Base-by-base conservation (phyloP, 192 early-diverging fungal species). In the Dissophora globulifera region DNA sequence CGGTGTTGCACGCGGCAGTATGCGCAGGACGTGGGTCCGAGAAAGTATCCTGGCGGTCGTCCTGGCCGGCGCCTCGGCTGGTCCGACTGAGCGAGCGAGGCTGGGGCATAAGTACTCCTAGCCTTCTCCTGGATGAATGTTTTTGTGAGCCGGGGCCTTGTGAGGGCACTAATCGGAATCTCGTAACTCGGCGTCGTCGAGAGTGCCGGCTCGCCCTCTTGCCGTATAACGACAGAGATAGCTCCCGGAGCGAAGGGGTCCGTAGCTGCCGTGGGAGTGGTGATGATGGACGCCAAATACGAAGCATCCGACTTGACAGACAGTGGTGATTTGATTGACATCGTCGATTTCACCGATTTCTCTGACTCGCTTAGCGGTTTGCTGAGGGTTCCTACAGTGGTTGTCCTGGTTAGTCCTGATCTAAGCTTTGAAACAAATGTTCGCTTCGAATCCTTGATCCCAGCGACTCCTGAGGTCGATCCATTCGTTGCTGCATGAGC, bases 1-100 rank as follows among this genome's bases (percentile, higher is more conserved):
- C 72, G 72, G 20, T 76, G 72, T 56, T 66, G 62, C 25, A 56
- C 45, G 17, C 72, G 61, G 31, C 72, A 76, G 17, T 55, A 61
- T 8, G 72, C 72, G 25, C 72, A 76, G 1, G 72, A 76, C 26
- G 63, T 76, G 5, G 72, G 72, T 13, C 72, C 72, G 10, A 76
- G 38, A 27, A 67, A 76, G 38, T 76, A 76, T 5, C 72, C 72
- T 32, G 63, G 72, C 23, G 72, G 72, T 49, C 72, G 43, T 42
- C 72, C 72, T 9, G 72, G 72, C 6, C 56, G 29, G 9, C 72
- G 56, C 23, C 59, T 76, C 10, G 43, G 38, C 31, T 15, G 15
- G 13, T 45, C 35, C 49, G 69, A 10, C 7, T 7, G 19, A 8
- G 9, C 47, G 52, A 10, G 25, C 11, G 51, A 19, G 1, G 42